Evolutionary conservation across 2,329 filamentous ascomycete species (phyloP), one percentile per base, ranked within the genome.

Genomic region (Neodidymelliopsis sp.): DNA sequence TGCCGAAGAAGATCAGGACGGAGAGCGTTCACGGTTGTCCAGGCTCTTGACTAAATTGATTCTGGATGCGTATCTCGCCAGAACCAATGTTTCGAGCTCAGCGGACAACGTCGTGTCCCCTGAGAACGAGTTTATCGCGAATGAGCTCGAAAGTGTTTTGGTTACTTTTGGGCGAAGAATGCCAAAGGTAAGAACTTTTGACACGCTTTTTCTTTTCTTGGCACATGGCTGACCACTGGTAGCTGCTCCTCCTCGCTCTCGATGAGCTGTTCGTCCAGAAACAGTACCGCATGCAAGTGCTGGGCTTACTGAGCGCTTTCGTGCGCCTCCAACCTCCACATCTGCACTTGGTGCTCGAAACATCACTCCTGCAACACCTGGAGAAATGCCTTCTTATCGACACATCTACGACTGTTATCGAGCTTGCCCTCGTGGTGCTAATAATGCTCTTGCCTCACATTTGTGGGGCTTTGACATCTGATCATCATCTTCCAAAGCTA

Each of bases 371-470:
- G 57, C 80, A 82, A 49, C 84, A 88, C 65, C 76, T 94, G 15
- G 75, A 93, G 41, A 84, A 83, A 63, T 92, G 88, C 55, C 78
- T 94, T 2, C 87, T 91, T 71, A 83, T 83, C 44, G 90, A 94
- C 69, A 89, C 87, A 1, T 92, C 89, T 0, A 90, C 88, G 0
- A 86, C 87, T 0, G 84, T 88, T 3, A 80, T 93, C n/a, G 89
- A 89, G 1, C 76, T 91, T 31, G 88, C 89, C 1, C 75, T 94
- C 41, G 89, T 88, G 4, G 83, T 85, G 6, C 73, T 94, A 49
- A 87, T 90, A 57, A 94, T 94, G 90, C 84, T 93, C 20, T 72
- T 94, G 38, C 90, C 90, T 2, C 89, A 92, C 65, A 89, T 93
- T 71, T 89, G 89, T 1, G 86, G 83, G 59, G 86, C 87, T 2